Conservation (phyloP, 1,139 yeast species). For the Yamadazyma membranifaciens region DNA sequence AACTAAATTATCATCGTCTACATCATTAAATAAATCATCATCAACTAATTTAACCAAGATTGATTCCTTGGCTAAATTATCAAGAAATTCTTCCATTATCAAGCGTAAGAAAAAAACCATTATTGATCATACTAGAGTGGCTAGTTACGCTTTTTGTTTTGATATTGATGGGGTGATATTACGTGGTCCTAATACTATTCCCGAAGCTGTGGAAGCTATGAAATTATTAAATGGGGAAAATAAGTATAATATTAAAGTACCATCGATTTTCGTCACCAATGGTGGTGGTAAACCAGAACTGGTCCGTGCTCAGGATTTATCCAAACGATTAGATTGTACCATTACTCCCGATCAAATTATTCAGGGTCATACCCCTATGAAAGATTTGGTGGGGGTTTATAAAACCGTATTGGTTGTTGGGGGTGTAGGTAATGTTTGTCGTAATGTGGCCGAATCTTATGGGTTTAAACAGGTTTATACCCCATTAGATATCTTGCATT, state of each 20-base stretch:
- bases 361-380: slow-evolving; percentile 91
- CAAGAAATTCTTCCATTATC: slow-evolving; percentile 52
- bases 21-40: slow-evolving; percentile 36
- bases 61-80: slow-evolving; percentile 49
- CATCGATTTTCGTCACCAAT: slow-evolving; percentile 81
- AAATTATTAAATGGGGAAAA: slow-evolving; percentile 71
- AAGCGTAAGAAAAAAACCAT: slow-evolving; percentile 49
- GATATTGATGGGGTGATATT: slow-evolving; percentile 85
- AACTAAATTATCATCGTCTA: slow-evolving; percentile 44
- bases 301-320: slow-evolving; percentile 66
- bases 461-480: slow-evolving; percentile 76
- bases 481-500: slow-evolving; percentile 76
- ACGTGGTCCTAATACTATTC: slow-evolving; percentile 77
- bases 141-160: slow-evolving; percentile 82
- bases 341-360: slow-evolving; percentile 76
- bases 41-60: slow-evolving; percentile 49
- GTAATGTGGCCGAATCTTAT: slow-evolving; percentile 73
- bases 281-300: slow-evolving; percentile 86
- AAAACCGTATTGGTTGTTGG: slow-evolving; percentile 80
- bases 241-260: slow-evolving; percentile 77
- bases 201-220: slow-evolving; percentile 72
- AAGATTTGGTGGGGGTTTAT: slow-evolving; percentile 63
- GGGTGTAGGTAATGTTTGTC: slow-evolving; percentile 80
- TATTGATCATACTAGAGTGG: slow-evolving; percentile 68
- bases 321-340: slow-evolving; percentile 55